Evolutionary conservation across 345 rosid species (phyloP).

Genomic region (Noccaea bulbosa): DNA sequence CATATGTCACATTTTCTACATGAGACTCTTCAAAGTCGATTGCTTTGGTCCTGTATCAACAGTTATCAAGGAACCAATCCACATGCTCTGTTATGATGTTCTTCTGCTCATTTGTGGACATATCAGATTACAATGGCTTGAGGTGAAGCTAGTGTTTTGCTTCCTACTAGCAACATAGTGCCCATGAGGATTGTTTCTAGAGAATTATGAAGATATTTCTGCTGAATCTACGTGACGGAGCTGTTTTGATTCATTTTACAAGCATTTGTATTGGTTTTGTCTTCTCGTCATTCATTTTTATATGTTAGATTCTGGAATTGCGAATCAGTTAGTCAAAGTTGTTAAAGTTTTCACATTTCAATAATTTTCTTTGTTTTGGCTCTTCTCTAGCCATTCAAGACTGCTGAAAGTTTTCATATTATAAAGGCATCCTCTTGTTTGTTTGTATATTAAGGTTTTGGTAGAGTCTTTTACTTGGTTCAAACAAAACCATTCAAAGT

Average conservation of each 20-base stretch:
- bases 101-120: conserved; percentile 1
- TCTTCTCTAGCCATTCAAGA: conserved; percentile 21
- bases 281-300: neutral
- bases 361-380: conserved; percentile 28
- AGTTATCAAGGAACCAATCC: neutral
- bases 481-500: conserved; percentile 3
- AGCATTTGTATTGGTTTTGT: conserved; percentile 12
- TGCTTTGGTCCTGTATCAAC: conserved; percentile 12
- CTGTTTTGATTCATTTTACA: conserved; percentile 9
- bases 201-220: neutral
- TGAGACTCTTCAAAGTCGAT: conserved; percentile 21
- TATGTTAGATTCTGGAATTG: conserved; percentile 19
- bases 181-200: neutral
- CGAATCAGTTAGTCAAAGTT: conserved; percentile 31
- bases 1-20: conserved; percentile 13
- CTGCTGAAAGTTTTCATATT: conserved; percentile 9
- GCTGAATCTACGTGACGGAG: neutral
- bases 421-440: neutral
- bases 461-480: neutral
- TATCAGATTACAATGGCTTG: neutral
- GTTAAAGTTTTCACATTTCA: neutral
- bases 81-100: conserved; percentile 31
- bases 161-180: neutral
- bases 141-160: conserved; percentile 13
- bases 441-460: neutral